phyloP scores from a whole-genome alignment of 352 stramenopile species.

The Phytopythium chamaehyphon region DNA sequence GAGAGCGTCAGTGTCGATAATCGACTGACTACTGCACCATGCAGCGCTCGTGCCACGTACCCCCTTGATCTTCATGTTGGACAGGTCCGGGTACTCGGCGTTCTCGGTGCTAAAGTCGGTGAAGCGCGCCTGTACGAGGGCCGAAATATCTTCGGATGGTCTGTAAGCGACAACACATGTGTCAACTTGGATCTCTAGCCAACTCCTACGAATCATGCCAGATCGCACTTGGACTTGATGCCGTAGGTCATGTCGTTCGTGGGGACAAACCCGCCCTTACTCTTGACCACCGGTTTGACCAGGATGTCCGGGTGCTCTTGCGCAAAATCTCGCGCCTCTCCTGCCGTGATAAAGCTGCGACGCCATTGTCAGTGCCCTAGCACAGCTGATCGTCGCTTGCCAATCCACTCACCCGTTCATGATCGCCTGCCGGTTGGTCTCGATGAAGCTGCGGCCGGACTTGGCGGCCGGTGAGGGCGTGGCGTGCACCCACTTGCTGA shows the following conservation, averaged over 20 bases:
- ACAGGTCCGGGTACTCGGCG: conserved; percentile 71
- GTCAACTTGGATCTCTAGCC: not conserved
- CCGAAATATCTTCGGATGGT: conserved; percentile 67
- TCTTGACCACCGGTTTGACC: conserved; percentile 54
- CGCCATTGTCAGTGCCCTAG: not conserved
- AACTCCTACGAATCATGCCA: not conserved
- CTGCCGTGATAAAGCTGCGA: conserved; percentile 44
- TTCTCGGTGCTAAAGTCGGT: conserved; percentile 69
- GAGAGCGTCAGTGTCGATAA: not conserved
- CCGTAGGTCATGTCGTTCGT: conserved; percentile 58
- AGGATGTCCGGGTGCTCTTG: conserved; percentile 73
- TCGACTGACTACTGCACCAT: not conserved
- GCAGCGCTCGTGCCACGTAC: conserved; percentile 22
- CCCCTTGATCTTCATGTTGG: conserved; percentile 76
- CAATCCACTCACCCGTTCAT: conserved; percentile 31
- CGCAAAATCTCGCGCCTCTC: conserved; percentile 53
- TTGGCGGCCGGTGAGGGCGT: conserved; percentile 58
- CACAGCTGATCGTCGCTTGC: not conserved
- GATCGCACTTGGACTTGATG: conserved; percentile 71
- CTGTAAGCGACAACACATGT: conserved; percentile 15
- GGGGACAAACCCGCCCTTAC: conserved; percentile 47
- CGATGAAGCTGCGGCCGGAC: conserved; percentile 68
- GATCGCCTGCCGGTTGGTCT: conserved; percentile 73
- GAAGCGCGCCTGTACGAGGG: conserved; percentile 60
- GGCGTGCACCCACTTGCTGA: conserved; percentile 67